phyloP scores from a whole-genome alignment of 805 yeast species.

The Nakazawaea holstii region DNA sequence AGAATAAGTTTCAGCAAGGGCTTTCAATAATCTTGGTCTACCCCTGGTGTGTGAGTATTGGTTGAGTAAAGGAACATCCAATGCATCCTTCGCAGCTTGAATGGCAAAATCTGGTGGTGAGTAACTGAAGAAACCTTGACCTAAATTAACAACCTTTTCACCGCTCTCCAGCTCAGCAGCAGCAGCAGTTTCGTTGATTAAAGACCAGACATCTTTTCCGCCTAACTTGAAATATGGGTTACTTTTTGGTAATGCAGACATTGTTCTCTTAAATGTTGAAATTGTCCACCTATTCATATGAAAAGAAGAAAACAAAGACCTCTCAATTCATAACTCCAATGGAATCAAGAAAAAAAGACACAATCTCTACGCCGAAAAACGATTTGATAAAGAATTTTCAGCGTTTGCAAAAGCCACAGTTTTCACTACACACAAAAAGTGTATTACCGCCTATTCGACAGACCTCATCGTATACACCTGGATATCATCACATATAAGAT shows the following conservation, averaged over 20 bases:
- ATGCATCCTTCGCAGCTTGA: constrained; percentile 72
- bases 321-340: background rate
- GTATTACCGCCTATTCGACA: too few relatives aligned
- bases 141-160: constrained; percentile 80
- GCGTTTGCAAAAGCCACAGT: background rate
- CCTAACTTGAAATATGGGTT: constrained; percentile 68
- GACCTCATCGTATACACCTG: too few relatives aligned
- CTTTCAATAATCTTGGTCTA: constrained; percentile 65
- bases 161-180: constrained; percentile 64
- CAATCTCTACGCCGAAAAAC: background rate
- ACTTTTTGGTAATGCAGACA: constrained; percentile 34
- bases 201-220: constrained; percentile 89
- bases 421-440: background rate
- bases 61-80: constrained; percentile 68
- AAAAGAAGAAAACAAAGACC: background rate
- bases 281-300: background rate
- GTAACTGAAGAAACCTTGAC: constrained; percentile 97
- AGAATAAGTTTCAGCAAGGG: constrained; percentile 67
- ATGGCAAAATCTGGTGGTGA: constrained; percentile 93
- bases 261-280: constrained; percentile 1
- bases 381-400: background rate
- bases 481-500: background rate
- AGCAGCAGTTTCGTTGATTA: constrained; percentile 94
- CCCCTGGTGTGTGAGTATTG: constrained; percentile 94
- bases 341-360: too few relatives aligned